Percentiles rank a stretch among this genome's conserved stretches.
Evolutionary conservation across 75 land plant genomes (phyloP).

Genomic region (Larix kaempferi): DNA sequence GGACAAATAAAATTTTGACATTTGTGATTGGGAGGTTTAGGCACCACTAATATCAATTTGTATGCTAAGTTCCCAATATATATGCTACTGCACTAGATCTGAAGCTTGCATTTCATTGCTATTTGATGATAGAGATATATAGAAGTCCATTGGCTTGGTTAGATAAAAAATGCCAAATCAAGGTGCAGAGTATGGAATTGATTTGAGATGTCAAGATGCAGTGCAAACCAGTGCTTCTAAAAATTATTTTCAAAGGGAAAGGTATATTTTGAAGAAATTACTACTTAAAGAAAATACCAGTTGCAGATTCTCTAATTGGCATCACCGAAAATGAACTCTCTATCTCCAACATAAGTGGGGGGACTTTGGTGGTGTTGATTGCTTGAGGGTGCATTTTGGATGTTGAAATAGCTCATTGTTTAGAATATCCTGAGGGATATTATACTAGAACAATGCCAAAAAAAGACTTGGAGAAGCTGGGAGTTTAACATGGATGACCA

Average conservation of each 20-base stretch:
- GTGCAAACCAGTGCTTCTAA: neutral
- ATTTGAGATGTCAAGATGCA: neutral
- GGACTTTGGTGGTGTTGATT: conserved; percentile 24
- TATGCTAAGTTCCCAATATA: conserved; percentile 15
- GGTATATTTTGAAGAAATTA: conserved; percentile 6
- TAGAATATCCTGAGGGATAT: conserved; percentile 8
- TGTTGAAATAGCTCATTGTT: conserved; percentile 16
- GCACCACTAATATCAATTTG: conserved; percentile 29
- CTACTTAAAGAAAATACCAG: conserved; percentile 13
- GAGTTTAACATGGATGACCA: conserved; percentile 12
- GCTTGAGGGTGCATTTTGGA: conserved; percentile 23
- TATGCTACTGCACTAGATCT: conserved; percentile 27
- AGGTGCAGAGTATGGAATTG: neutral
- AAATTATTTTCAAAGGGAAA: neutral
- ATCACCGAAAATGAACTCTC: conserved; percentile 20
- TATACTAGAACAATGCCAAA: neutral
- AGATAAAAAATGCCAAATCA: neutral
- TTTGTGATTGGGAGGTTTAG: conserved; percentile 16
- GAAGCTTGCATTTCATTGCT: conserved; percentile 20
- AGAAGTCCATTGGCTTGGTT: neutral
- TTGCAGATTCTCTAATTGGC: conserved; percentile 23
- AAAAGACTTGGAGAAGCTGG: conserved; percentile 2
- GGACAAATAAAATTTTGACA: conserved; percentile 4
- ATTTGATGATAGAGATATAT: conserved; percentile 9
- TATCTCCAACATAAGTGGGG: conserved; percentile 12